Evolutionary conservation across 345 rosid genomes (phyloP).

Genomic region (Hypericum perforatum): DNA sequence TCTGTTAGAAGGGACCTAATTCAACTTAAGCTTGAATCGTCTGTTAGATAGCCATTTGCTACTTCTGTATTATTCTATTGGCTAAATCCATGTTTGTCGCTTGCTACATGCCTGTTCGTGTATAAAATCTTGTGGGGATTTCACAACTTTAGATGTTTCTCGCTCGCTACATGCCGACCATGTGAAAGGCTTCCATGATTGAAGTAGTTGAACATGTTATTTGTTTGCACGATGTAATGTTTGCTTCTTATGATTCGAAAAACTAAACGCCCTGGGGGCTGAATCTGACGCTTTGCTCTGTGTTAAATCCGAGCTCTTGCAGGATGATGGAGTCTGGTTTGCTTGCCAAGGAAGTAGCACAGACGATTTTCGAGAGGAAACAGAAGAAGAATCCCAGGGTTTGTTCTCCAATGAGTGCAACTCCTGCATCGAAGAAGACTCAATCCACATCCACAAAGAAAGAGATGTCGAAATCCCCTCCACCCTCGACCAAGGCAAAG

Average conservation of each 20-base stretch:
- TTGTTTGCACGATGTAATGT: neutral
- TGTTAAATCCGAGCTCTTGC: slow-evolving; percentile 10
- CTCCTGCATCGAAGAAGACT: slow-evolving; percentile 30
- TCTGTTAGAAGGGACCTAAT: too few species aligned
- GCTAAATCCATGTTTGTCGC: too few species aligned
- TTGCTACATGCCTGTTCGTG: too few species aligned
- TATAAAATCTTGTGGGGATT: too few species aligned
- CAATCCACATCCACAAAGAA: slow-evolving; percentile 28
- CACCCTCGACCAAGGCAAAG: slow-evolving; percentile 39
- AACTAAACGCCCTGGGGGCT: neutral
- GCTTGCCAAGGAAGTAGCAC: slow-evolving; percentile 61
- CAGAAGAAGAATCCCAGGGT: slow-evolving; percentile 40
- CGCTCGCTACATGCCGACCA: too few species aligned
- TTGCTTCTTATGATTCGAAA: neutral
- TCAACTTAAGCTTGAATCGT: too few species aligned
- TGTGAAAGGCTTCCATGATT: too few species aligned
- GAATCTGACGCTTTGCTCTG: too few species aligned
- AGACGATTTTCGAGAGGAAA: slow-evolving; percentile 58
- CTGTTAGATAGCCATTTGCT: too few species aligned
- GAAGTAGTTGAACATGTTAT: too few species aligned
- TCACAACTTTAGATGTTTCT: too few species aligned
- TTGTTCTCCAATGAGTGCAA: slow-evolving; percentile 44
- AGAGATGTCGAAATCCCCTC: slow-evolving; percentile 19
- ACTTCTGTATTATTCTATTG: too few species aligned
- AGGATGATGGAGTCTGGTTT: slow-evolving; percentile 99